These are phyloP conservation scores for Lichtheimia hyalospora DNA, from an alignment of 371 early-diverging fungal genomes.

Conservation along the genomic window DNA sequence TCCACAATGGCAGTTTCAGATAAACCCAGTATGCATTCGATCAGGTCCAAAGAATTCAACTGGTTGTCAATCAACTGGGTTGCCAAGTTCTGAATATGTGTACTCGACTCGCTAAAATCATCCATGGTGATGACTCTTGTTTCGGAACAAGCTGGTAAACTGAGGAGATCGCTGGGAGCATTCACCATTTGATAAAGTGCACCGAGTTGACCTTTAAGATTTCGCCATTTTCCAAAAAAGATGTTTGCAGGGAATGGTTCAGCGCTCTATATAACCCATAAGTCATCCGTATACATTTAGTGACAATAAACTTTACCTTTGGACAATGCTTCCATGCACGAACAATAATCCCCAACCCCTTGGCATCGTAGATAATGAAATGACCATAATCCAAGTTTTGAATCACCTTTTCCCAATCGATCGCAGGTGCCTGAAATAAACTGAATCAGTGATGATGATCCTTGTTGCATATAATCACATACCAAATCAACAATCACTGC, in stretches of 20 bases:
- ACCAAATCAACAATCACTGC: slow-evolving; percentile 56
- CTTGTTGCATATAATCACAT: slow-evolving; percentile 9
- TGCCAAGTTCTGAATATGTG: slow-evolving; percentile 49
- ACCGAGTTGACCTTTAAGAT: slow-evolving; percentile 71
- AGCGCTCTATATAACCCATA: slow-evolving; percentile 12
- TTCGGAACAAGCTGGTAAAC: slow-evolving; percentile 47
- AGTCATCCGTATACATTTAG: too few species aligned
- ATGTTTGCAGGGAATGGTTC: slow-evolving; percentile 69
- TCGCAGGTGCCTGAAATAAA: slow-evolving; percentile 38
- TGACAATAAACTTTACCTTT: slow-evolving; percentile 41
- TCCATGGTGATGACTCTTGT: slow-evolving; percentile 53
- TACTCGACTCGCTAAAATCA: slow-evolving; percentile 50
- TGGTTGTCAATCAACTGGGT: slow-evolving; percentile 52
- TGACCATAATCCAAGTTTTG: slow-evolving; percentile 70
- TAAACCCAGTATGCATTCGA: slow-evolving; percentile 66
- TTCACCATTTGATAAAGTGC: slow-evolving; percentile 66
- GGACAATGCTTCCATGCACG: slow-evolving; percentile 63
- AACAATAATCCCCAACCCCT: slow-evolving; percentile 66
- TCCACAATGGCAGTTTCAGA: slow-evolving; percentile 63
- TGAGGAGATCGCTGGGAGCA: slow-evolving; percentile 55
- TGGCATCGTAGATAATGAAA: slow-evolving; percentile 63
- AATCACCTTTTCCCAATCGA: slow-evolving; percentile 71
- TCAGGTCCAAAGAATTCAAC: slow-evolving; percentile 78
- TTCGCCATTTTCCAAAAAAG: slow-evolving; percentile 78
- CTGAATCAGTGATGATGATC: not conserved